A percentile compares a stretch with the other conserved stretches of the same genome.
phyloP scores from a whole-genome alignment of 192 early-diverging fungal species.

The Blastocladiella britannica region DNA sequence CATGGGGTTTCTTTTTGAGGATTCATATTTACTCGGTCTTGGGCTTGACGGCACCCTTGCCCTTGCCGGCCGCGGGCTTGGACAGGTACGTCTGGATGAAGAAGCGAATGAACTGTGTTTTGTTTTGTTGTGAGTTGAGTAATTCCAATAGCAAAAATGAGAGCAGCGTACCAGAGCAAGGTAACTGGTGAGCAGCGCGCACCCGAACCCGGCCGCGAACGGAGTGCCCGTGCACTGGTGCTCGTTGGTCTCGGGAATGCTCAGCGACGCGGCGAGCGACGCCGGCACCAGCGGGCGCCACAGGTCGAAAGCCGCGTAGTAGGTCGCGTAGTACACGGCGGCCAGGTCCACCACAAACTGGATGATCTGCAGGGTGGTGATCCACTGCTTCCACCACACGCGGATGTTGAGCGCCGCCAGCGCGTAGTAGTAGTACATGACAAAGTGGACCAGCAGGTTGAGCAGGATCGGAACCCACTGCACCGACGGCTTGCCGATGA shows the following conservation, averaged over 20 bases:
- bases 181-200: constrained; percentile 54
- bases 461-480: constrained; percentile 60
- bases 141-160: too few relatives aligned
- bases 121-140: too few relatives aligned
- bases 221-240: constrained; percentile 57
- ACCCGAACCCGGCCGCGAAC: constrained; percentile 62
- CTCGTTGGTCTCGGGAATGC: constrained; percentile 12
- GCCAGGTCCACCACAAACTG: constrained; percentile 77
- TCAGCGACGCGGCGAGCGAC: constrained; percentile 2
- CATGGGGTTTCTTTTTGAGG: too few relatives aligned
- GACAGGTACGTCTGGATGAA: constrained; percentile 55
- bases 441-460: constrained; percentile 71
- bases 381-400: constrained; percentile 55
- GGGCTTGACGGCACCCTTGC: not conserved
- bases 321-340: constrained; percentile 69
- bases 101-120: constrained; percentile 87
- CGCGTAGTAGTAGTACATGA: constrained; percentile 86
- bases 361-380: constrained; percentile 72
- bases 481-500: constrained; percentile 48
- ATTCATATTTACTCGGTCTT: not conserved
- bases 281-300: constrained; percentile 14
- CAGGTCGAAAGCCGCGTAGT: constrained; percentile 48
- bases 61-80: not conserved
- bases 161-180: too few relatives aligned
- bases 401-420: constrained; percentile 37